A percentile compares a stretch with the other conserved stretches of the same genome.
These are phyloP conservation scores for Pugionium dolabratum DNA, from an alignment of 345 rosid species.

Conservation along the genomic window DNA sequence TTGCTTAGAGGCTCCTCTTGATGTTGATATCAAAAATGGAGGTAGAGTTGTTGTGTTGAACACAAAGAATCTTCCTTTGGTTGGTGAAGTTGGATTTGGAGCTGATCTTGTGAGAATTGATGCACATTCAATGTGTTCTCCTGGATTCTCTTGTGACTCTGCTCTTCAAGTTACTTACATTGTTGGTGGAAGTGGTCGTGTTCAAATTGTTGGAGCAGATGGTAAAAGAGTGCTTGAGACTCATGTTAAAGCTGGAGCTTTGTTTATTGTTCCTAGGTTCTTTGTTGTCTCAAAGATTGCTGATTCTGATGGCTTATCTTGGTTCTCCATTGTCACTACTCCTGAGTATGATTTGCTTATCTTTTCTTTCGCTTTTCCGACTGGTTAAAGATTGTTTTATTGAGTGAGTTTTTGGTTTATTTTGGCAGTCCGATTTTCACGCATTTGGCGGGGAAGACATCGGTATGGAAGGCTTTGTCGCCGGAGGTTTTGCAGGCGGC, in stretches of 20 bases:
- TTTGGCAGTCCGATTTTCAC: conserved; percentile 78
- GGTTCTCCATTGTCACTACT: conserved; percentile 93
- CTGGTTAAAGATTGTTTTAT: background rate
- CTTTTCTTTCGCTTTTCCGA: background rate
- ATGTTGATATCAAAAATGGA: conserved; percentile 71
- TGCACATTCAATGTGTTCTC: conserved; percentile 87
- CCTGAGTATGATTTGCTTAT: conserved; percentile 59
- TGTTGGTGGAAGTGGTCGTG: conserved; percentile 75
- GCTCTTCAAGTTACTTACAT: conserved; percentile 84
- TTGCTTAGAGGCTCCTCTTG: conserved; percentile 82
- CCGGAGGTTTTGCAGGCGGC: conserved; percentile 78
- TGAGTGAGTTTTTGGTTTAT: background rate
- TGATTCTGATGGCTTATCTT: conserved; percentile 73
- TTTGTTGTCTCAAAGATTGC: conserved; percentile 80
- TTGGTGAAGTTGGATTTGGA: conserved; percentile 84
- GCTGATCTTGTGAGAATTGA: conserved; percentile 86
- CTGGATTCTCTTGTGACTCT: conserved; percentile 93
- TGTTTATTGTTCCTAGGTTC: conserved; percentile 90
- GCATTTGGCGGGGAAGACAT: conserved; percentile 84
- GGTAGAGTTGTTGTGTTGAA: conserved; percentile 87
- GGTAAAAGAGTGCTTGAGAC: conserved; percentile 77
- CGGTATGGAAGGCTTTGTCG: conserved; percentile 81
- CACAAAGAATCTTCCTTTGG: conserved; percentile 80
- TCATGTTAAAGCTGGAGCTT: conserved; percentile 62
- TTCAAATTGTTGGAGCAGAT: conserved; percentile 73